Evolutionary conservation across 805 yeast genomes (phyloP).

Genomic region (Crinitomyces ghanaensis): DNA sequence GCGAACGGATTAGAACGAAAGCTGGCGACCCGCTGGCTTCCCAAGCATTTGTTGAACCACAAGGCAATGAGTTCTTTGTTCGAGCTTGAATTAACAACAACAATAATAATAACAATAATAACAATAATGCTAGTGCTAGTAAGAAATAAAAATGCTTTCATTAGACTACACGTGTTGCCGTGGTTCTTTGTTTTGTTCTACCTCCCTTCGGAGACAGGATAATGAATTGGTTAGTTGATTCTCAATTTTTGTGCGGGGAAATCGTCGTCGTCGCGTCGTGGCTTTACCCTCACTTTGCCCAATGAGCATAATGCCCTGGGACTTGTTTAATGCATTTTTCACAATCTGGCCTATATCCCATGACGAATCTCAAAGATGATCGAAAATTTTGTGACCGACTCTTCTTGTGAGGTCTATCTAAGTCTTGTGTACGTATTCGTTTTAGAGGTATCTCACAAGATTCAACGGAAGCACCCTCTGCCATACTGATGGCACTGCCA

Average conservation of each 20-base stretch:
- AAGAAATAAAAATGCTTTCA: constrained; percentile 1
- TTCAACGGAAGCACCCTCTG: too few relatives aligned
- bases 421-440: too few relatives aligned
- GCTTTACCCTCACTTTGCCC: not conserved
- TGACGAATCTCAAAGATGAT: constrained; percentile 3
- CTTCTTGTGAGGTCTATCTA: too few relatives aligned
- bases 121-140: not conserved
- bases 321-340: constrained; percentile 2
- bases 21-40: constrained; percentile 26
- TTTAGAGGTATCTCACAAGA: too few relatives aligned
- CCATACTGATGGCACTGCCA: too few relatives aligned
- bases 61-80: not conserved
- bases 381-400: too few relatives aligned
- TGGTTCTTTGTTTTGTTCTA: not conserved
- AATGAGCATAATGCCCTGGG: constrained; percentile 5
- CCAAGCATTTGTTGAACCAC: not conserved
- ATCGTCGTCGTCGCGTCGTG: not conserved
- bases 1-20: constrained; percentile 32
- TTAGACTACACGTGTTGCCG: not conserved
- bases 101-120: not conserved
- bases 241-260: not conserved
- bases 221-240: not conserved
- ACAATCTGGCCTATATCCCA: constrained; percentile 5
- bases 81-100: not conserved
- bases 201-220: not conserved